Conservation (phyloP, 306 rosid species). For the Lotus japonicus region DNA sequence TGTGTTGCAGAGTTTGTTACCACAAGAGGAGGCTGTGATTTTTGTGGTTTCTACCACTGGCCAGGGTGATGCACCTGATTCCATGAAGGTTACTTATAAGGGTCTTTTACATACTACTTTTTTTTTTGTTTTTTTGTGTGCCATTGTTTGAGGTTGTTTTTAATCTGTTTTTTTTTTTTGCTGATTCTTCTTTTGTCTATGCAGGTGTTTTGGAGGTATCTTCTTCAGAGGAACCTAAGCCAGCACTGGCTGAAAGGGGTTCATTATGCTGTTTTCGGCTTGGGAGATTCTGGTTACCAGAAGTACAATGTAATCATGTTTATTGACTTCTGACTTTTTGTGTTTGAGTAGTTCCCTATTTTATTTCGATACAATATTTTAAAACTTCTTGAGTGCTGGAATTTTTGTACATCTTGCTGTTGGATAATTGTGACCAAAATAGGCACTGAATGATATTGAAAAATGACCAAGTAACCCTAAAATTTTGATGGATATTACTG, state of each 20-base stretch:
- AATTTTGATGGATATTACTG: neutral
- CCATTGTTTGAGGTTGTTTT: neutral
- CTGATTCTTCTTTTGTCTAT: conserved; percentile 16
- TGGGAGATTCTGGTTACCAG: conserved; percentile 93
- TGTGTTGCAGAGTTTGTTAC: conserved; percentile 48
- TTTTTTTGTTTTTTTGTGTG: neutral
- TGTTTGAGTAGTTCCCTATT: neutral
- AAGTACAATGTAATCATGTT: conserved; percentile 68
- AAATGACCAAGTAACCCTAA: neutral
- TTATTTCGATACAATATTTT: neutral
- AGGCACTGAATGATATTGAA: neutral
- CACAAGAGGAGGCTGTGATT: conserved; percentile 55
- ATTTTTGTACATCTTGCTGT: neutral
- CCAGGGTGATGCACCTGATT: conserved; percentile 89
- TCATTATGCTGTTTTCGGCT: conserved; percentile 73
- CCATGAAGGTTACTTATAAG: conserved; percentile 62
- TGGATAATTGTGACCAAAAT: neutral
- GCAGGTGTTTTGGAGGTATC: conserved; percentile 84
- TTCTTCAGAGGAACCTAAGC: conserved; percentile 68
- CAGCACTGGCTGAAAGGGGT: conserved; percentile 68
- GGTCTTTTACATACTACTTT: neutral
- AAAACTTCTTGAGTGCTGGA: neutral
- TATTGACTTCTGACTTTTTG: neutral
- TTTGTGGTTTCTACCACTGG: conserved; percentile 96
- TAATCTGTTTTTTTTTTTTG: neutral